Evolutionary conservation across 371 early-diverging fungal genomes (phyloP).

Genomic region (Blastocladiella emersonii): DNA sequence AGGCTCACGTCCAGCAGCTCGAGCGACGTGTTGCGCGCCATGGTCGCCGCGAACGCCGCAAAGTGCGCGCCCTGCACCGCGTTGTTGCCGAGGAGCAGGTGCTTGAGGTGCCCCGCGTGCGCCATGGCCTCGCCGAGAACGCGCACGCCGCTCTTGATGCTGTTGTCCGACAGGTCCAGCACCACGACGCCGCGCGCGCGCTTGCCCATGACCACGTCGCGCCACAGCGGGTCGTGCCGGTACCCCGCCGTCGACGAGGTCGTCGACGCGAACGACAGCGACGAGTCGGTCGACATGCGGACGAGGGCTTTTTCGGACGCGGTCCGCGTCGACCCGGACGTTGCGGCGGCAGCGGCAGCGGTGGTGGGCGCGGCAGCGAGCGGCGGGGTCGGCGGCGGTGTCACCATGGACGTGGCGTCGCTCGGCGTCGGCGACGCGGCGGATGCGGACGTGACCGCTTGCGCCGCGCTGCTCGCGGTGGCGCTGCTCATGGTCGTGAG

Average conservation of each 20-base stretch:
- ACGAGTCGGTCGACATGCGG: no score
- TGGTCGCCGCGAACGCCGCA: neutral
- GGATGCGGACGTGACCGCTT: no score
- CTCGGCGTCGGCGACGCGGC: no score
- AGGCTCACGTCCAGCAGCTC: neutral
- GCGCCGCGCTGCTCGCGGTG: no score
- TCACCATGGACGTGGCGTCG: neutral
- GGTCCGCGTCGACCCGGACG: no score
- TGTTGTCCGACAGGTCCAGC: neutral
- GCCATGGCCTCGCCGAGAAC: neutral
- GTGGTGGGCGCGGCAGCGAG: no score
- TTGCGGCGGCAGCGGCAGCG: no score
- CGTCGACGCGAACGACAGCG: neutral
- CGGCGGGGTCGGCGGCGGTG: no score
- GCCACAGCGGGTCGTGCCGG: slow-evolving; percentile 3
- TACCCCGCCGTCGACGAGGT: neutral
- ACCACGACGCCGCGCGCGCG: neutral
- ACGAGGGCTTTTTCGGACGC: no score
- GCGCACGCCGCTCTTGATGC: neutral
- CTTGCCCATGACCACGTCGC: slow-evolving; percentile 1
- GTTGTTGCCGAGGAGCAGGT: neutral
- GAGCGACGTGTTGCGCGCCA: neutral
- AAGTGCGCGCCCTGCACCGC: neutral
- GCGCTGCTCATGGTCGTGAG: no score
- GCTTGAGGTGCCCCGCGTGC: neutral